Percentiles rank a stretch among this genome's conserved stretches.
phyloP scores from a whole-genome alignment of 305 asterid species.

The Rubia balearica region DNA sequence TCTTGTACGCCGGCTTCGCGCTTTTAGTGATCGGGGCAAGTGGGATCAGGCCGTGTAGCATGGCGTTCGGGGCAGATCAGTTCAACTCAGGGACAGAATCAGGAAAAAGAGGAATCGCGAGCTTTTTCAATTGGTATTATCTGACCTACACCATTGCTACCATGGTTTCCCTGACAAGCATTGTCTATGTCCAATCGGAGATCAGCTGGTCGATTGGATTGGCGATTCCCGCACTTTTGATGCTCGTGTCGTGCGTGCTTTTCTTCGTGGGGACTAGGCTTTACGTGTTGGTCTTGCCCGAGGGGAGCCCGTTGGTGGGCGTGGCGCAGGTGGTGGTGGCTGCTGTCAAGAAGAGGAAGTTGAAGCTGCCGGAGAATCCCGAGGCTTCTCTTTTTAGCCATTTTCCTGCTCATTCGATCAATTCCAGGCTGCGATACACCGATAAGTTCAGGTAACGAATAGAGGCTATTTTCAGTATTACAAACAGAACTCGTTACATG shows the following conservation, averaged over 20 bases:
- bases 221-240: conserved; percentile 48
- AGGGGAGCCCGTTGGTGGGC: conserved; percentile 56
- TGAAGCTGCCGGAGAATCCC: conserved; percentile 14
- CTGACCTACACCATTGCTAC: conserved; percentile 47
- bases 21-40: conserved; percentile 11
- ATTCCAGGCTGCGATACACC: conserved; percentile 38
- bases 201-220: conserved; percentile 61
- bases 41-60: conserved; percentile 82
- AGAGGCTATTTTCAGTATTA: not conserved
- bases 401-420: conserved; percentile 9
- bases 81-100: conserved; percentile 39
- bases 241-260: conserved; percentile 41
- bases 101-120: conserved; percentile 53
- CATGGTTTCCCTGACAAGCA: conserved; percentile 44
- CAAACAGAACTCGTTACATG: not conserved
- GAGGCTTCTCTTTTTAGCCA: not conserved
- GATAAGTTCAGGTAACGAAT: conserved; percentile 39
- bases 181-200: conserved; percentile 61
- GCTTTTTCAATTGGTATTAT: conserved; percentile 92
- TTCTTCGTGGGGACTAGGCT: conserved; percentile 42
- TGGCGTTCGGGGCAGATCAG: conserved; percentile 86
- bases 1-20: conserved; percentile 4
- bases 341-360: conserved; percentile 43
- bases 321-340: conserved; percentile 46
- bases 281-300: conserved; percentile 53